Percentiles rank a stretch among this genome's conserved stretches.
phyloP scores from a whole-genome alignment of 2,329 filamentous ascomycete genomes.

The Pleurostoma richardsiae region DNA sequence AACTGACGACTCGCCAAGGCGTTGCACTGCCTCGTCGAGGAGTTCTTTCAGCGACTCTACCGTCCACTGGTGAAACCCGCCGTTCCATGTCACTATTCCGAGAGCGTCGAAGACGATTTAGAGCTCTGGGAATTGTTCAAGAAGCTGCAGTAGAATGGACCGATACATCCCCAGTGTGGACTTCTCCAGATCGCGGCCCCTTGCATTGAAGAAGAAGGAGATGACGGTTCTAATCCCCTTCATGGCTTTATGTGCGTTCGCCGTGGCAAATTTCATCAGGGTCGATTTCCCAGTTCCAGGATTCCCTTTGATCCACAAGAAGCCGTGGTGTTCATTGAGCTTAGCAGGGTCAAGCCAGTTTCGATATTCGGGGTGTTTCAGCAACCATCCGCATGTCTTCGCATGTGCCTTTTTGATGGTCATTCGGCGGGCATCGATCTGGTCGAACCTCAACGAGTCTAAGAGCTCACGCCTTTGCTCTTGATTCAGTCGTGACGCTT shows the following conservation, averaged over 20 bases:
- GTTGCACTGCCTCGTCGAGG: constrained; percentile 12
- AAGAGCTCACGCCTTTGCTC: constrained; percentile 13
- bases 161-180: constrained; percentile 43
- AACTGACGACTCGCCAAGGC: constrained; percentile 6
- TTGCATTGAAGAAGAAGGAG: constrained; percentile 45
- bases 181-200: constrained; percentile 36
- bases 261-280: constrained; percentile 34
- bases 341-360: constrained; percentile 28
- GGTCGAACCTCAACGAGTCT: constrained; percentile 27
- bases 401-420: constrained; percentile 28
- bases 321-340: constrained; percentile 23
- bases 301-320: constrained; percentile 43
- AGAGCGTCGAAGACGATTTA: constrained; percentile 22
- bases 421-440: constrained; percentile 28
- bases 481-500: background rate
- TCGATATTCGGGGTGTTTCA: constrained; percentile 22
- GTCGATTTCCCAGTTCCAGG: constrained; percentile 41
- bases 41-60: constrained; percentile 15
- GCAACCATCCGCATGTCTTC: constrained; percentile 35
- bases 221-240: constrained; percentile 16
- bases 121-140: constrained; percentile 26
- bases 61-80: background rate
- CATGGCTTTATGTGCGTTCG: constrained; percentile 10
- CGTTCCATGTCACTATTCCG: background rate
- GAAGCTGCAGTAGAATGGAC: constrained; percentile 40